A percentile compares a stretch with the other conserved stretches of the same genome.
Conservation (phyloP, 495 filamentous ascomycete species). For the Xanthoparmelia taractica region DNA sequence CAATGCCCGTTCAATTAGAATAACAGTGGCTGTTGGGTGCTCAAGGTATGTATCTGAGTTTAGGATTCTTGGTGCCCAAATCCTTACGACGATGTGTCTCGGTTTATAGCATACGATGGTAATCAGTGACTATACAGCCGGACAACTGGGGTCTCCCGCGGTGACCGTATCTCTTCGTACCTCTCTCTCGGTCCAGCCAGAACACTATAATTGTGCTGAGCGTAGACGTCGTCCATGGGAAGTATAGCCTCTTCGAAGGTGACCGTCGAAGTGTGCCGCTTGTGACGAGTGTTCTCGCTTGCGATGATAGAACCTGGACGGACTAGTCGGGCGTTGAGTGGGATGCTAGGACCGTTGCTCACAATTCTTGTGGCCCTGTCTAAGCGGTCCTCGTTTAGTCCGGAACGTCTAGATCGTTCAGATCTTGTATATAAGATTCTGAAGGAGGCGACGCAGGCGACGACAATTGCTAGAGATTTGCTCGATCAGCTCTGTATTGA, state of each 20-base stretch:
- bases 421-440: neutral
- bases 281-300: neutral
- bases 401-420: neutral
- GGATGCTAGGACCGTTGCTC: neutral
- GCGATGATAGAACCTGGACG: neutral
- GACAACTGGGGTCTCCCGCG: neutral
- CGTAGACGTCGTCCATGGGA: neutral
- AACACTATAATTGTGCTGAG: neutral
- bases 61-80: neutral
- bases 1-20: neutral
- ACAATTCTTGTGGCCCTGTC: neutral
- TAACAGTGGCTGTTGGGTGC: neutral
- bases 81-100: neutral
- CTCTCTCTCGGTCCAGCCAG: neutral
- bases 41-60: neutral
- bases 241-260: constrained; percentile 1
- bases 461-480: neutral
- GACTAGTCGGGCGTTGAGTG: neutral
- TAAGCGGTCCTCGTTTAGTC: neutral
- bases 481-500: neutral
- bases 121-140: neutral
- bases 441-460: constrained; percentile 10
- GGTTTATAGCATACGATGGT: neutral
- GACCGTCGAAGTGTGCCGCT: neutral
- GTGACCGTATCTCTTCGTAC: neutral